Evolutionary conservation across 169 alveolate genomes (phyloP).

Genomic region (Cytauxzoon felis): DNA sequence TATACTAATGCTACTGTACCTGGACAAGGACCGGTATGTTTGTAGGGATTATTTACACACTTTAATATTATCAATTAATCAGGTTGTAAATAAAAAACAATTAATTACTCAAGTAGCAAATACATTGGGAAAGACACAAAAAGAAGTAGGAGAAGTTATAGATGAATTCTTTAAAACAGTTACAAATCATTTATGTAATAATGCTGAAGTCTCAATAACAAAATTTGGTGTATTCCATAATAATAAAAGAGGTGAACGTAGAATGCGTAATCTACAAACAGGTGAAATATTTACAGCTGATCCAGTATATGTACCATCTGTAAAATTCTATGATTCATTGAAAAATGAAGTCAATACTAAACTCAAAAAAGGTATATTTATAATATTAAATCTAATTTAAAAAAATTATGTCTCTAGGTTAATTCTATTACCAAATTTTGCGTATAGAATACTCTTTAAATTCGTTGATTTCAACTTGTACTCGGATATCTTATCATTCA

Average conservation of each 20-base stretch:
- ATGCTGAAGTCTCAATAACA: constrained; percentile 48
- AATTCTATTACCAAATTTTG: constrained; percentile 57
- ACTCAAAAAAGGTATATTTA: constrained; percentile 19
- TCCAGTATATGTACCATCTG: constrained; percentile 60
- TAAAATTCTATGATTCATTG: constrained; percentile 55
- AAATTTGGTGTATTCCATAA: constrained; percentile 61
- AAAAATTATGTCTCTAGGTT: constrained; percentile 46
- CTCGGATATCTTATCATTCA: constrained; percentile 1
- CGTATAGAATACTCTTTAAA: constrained; percentile 45
- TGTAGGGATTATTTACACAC: neutral
- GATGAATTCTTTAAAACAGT: constrained; percentile 46
- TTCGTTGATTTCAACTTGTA: neutral
- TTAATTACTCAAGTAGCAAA: constrained; percentile 52
- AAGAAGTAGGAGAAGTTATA: constrained; percentile 54
- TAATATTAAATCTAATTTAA: too few species aligned
- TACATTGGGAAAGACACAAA: constrained; percentile 53
- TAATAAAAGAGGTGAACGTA: constrained; percentile 51
- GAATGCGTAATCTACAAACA: constrained; percentile 59
- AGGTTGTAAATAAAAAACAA: constrained; percentile 51
- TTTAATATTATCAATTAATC: neutral
- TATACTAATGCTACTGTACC: neutral
- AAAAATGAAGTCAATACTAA: constrained; percentile 37
- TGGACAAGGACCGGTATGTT: neutral
- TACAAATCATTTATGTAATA: constrained; percentile 24
- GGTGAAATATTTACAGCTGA: constrained; percentile 59